Evolutionary conservation across 345 rosid species (phyloP).

Genomic region (Crucihimalaya himalaica): DNA sequence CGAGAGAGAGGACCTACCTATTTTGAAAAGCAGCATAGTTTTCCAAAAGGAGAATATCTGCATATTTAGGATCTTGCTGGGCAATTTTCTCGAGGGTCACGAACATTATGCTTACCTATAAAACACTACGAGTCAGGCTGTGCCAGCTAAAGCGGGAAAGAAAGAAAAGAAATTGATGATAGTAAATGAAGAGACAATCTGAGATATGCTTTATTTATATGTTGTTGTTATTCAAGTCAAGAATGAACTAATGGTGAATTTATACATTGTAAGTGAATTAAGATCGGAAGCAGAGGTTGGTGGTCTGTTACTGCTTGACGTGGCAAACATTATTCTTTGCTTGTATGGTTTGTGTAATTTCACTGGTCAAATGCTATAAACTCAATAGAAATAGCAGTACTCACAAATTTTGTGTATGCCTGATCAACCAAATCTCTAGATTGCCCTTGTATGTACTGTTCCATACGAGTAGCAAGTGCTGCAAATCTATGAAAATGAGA

Average conservation of each 20-base stretch:
- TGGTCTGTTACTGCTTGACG: background rate
- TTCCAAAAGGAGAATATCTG: slow-evolving; percentile 90
- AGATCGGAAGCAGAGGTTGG: slow-evolving; percentile 11
- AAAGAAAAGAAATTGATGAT: background rate
- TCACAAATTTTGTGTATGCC: slow-evolving; percentile 92
- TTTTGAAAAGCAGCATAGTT: slow-evolving; percentile 99
- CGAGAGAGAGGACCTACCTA: slow-evolving; percentile 48
- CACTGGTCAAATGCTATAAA: background rate
- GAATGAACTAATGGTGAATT: slow-evolving; percentile 7
- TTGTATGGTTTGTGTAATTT: slow-evolving; percentile 9
- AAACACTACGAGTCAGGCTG: slow-evolving; percentile 36
- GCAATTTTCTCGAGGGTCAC: slow-evolving; percentile 93
- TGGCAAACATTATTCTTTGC: background rate
- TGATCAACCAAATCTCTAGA: slow-evolving; percentile 99
- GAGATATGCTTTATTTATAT: background rate
- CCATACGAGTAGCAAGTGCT: slow-evolving; percentile 98
- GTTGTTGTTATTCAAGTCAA: background rate
- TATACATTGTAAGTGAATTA: slow-evolving; percentile 2
- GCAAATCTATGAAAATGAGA: slow-evolving; percentile 66
- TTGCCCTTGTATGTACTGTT: slow-evolving; percentile 96
- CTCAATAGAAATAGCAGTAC: slow-evolving; percentile 37
- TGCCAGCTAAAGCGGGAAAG: background rate
- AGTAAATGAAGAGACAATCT: background rate
- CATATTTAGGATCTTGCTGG: slow-evolving; percentile 89
- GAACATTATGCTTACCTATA: slow-evolving; percentile 93